Percentiles rank a stretch among this genome's conserved stretches.
These are phyloP conservation scores for Suillus americanus DNA, from an alignment of 768 basidiomycete genomes.

Conservation along the genomic window DNA sequence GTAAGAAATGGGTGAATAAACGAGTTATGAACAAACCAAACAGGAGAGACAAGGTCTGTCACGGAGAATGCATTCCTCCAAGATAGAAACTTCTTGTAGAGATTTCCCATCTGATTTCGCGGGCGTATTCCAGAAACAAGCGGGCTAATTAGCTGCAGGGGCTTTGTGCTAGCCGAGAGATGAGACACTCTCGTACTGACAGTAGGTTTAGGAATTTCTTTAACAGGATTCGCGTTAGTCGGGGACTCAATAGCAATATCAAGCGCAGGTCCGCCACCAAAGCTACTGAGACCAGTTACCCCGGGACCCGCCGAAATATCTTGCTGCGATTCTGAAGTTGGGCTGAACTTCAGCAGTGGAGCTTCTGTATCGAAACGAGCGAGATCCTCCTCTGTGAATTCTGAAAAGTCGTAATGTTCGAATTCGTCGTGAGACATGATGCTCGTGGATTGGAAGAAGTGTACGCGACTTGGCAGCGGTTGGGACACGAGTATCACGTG, in stretches of 20 bases:
- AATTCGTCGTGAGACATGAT: conserved; percentile 40
- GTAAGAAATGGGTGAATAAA: conserved; percentile 1
- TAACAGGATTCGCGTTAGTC: background rate
- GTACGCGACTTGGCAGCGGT: background rate
- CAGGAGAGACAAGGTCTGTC: conserved; percentile 58
- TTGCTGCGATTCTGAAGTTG: background rate
- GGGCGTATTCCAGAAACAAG: background rate
- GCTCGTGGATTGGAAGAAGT: background rate
- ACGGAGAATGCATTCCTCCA: conserved; percentile 50
- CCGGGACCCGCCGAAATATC: background rate
- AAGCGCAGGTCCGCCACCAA: conserved; percentile 32
- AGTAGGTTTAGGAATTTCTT: background rate
- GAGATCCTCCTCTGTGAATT: conserved; percentile 60
- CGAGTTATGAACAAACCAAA: conserved; percentile 44
- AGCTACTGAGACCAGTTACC: background rate
- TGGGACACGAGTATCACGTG: background rate
- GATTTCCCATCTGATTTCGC: conserved; percentile 21
- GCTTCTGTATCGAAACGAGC: conserved; percentile 43
- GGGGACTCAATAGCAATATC: conserved; percentile 35
- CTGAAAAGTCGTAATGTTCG: conserved; percentile 49
- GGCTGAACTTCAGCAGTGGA: conserved; percentile 6
- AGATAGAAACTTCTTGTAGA: conserved; percentile 44
- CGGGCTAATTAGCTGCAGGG: background rate
- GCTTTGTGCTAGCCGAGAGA: background rate
- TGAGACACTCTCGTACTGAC: background rate